Evolutionary conservation across 169 alveolate genomes (phyloP).

Genomic region (Miamiensis avidus): DNA sequence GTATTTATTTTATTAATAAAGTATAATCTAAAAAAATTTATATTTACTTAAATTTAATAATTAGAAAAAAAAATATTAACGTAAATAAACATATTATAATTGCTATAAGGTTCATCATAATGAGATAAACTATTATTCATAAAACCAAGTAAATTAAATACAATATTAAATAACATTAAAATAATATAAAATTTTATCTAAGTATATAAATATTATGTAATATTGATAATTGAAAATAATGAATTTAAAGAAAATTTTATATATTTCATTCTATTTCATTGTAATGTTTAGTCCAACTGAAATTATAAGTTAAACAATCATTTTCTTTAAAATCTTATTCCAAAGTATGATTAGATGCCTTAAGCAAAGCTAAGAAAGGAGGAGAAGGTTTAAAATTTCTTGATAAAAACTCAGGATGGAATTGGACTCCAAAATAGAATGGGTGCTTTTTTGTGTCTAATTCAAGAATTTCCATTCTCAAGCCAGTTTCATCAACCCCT

Average conservation of each 20-base stretch:
- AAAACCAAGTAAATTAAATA: too few species aligned
- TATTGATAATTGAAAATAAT: too few species aligned
- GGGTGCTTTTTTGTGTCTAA: constrained; percentile 75
- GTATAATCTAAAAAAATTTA: too few species aligned
- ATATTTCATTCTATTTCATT: background rate
- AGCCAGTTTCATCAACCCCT: constrained; percentile 89
- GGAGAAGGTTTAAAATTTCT: constrained; percentile 85
- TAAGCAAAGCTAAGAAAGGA: background rate
- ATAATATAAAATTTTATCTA: too few species aligned
- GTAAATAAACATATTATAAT: too few species aligned
- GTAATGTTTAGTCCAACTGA: background rate
- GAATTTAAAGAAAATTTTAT: too few species aligned
- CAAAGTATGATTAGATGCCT: background rate
- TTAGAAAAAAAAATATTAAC: too few species aligned
- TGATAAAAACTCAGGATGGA: constrained; percentile 96
- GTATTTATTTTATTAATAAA: too few species aligned
- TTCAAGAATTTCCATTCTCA: constrained; percentile 86
- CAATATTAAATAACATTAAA: too few species aligned
- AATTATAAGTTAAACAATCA: background rate
- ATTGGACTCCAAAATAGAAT: constrained; percentile 93
- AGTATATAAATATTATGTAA: too few species aligned
- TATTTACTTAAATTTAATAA: too few species aligned
- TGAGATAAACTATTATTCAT: too few species aligned
- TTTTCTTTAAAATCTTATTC: background rate
- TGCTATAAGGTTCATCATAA: background rate